phyloP scores from a whole-genome alignment of 768 basidiomycete genomes.

The Hirschioporus abietinus region DNA sequence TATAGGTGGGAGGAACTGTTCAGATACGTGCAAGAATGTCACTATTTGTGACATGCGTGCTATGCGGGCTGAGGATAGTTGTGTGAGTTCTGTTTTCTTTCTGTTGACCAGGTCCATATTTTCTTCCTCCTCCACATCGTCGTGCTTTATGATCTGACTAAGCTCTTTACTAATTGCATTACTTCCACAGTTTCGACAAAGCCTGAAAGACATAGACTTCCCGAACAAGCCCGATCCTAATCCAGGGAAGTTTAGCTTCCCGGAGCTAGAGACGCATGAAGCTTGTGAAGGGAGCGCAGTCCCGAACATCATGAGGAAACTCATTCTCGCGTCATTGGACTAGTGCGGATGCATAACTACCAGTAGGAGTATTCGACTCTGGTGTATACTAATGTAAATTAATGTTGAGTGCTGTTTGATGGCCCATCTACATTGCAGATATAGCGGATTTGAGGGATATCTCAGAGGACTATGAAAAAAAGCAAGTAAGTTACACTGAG shows the following conservation, averaged over 20 bases:
- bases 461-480: too few relatives aligned
- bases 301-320: background rate
- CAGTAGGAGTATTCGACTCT: too few relatives aligned
- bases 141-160: background rate
- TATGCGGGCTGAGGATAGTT: slow-evolving; percentile 37
- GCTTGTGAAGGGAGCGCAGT: background rate
- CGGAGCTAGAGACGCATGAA: background rate
- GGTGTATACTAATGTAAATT: too few relatives aligned
- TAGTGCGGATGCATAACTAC: too few relatives aligned
- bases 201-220: background rate
- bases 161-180: background rate
- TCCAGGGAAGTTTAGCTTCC: background rate
- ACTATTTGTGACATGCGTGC: slow-evolving; percentile 41
- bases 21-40: slow-evolving; percentile 31
- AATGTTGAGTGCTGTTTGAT: too few relatives aligned
- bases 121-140: too few relatives aligned
- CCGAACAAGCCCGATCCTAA: background rate
- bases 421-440: too few relatives aligned
- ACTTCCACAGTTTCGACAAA: background rate
- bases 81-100: slow-evolving; percentile 25
- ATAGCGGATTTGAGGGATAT: too few relatives aligned
- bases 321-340: background rate
- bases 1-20: slow-evolving; percentile 26
- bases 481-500: too few relatives aligned
- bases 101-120: too few relatives aligned